Conservation (phyloP, 1,284 basidiomycete genomes). For the Exobasidium rhododendri region DNA sequence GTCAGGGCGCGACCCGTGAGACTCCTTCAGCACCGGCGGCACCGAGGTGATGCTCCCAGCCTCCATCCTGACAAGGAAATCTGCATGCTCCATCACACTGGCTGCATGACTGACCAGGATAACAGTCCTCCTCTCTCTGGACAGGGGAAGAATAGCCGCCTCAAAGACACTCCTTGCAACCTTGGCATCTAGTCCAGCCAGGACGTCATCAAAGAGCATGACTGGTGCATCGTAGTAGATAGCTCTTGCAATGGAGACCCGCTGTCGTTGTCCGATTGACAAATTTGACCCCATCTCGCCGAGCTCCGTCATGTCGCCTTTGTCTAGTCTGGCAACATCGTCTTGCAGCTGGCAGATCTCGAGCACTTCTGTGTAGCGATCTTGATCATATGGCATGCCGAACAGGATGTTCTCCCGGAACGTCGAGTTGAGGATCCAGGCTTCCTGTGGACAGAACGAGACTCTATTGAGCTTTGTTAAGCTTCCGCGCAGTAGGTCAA, state of each 20-base stretch:
- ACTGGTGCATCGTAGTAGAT: constrained; percentile 40
- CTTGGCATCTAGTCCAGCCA: constrained; percentile 62
- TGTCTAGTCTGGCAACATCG: constrained; percentile 36
- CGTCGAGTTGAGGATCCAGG: constrained; percentile 37
- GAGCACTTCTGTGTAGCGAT: constrained; percentile 34
- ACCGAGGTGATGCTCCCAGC: background rate
- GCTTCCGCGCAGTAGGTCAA: background rate
- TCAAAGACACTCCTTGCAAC: constrained; percentile 13
- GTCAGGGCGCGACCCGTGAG: background rate
- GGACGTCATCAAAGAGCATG: constrained; percentile 47
- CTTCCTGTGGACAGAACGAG: constrained; percentile 35
- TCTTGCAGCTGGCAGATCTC: constrained; percentile 32
- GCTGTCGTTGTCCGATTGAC: constrained; percentile 40
- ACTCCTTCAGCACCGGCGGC: background rate
- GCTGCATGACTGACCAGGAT: background rate
- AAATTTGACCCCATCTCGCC: constrained; percentile 42
- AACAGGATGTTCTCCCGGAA: constrained; percentile 50
- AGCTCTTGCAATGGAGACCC: constrained; percentile 43
- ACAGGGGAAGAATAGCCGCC: background rate
- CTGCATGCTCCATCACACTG: background rate
- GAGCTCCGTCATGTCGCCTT: constrained; percentile 38
- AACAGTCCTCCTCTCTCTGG: background rate
- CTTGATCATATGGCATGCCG: constrained; percentile 30
- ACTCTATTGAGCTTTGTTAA: constrained; percentile 6
- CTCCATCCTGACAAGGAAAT: background rate